Base-by-base conservation (phyloP, 768 basidiomycete species). In the Mycena filopes region DNA sequence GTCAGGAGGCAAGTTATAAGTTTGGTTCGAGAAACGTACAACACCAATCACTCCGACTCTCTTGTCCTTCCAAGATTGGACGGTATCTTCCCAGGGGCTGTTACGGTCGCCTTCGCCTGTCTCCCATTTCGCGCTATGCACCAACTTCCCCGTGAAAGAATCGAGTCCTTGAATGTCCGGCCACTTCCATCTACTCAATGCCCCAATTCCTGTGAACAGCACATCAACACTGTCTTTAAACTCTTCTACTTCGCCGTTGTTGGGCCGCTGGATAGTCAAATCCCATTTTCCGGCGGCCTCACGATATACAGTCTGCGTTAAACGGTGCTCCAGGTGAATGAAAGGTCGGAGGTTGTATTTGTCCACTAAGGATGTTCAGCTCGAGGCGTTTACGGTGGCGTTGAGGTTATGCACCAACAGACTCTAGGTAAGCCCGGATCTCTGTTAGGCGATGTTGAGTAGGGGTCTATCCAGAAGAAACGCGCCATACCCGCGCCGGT, bases 121-220 rank as follows among this genome's bases (percentile, higher is more conserved):
- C 26, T 86, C 82, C 86, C 89, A 90, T 2, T 83, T 72, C 0
- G 89, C 90, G n/a, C 86, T 87, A 68, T 93, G 91, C 1, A 89
- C 75, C 16, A 90, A 73, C 53, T 77, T 80, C 5, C 90, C 91
- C 64, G 82, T 77, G 75, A 88, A 92, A 10, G 74, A 77, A 18
- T 85, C 75, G 29, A 90, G 72, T 4, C 89, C 89, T 11, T 78
- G 73, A 46, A 91, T 89, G 46, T 88, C 83, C 3, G 90, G 91
- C 90, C 89, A 91, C 28, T 82, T 78, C 88, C 88, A 90, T 9
- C 86, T 75, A 51, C 85, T 87, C 47, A 89, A 72, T 13, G 67
- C 67, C 5, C 88, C 88, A 21, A 84, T 73, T n/a, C 82, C 84
- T 16, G 83, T 84, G 53, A 91, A 81, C 38, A 91, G 78, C 0